A percentile compares a stretch with the other conserved stretches of the same genome.
phyloP scores from a whole-genome alignment of 148 eudicot genomes.

The Pharnaceum exiguum region DNA sequence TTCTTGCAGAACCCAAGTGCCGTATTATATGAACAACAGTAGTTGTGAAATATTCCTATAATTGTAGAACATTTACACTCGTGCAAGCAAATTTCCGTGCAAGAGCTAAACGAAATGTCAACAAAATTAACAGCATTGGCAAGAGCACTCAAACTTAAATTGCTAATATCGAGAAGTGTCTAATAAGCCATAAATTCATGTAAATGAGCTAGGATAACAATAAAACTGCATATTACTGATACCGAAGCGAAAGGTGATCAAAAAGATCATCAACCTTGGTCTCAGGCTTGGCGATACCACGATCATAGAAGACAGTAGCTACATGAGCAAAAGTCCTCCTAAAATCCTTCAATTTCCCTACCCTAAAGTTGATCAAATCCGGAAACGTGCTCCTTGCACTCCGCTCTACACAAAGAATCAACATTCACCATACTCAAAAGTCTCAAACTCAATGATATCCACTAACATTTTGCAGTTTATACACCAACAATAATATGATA shows the following conservation, averaged over 20 bases:
- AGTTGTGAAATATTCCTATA: no score
- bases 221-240: not conserved
- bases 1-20: no score
- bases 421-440: conserved; percentile 5
- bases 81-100: no score
- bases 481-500: no score
- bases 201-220: not conserved
- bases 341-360: conserved; percentile 72
- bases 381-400: conserved; percentile 99
- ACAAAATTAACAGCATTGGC: no score
- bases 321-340: conserved; percentile 83
- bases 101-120: no score
- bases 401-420: conserved; percentile 48
- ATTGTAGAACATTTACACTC: no score
- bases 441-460: conserved; percentile 7
- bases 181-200: no score
- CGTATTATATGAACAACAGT: no score
- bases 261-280: conserved; percentile 54
- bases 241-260: not conserved
- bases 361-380: conserved; percentile 64
- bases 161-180: no score
- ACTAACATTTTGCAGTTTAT: no score
- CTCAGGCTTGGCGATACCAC: conserved; percentile 86
- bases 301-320: conserved; percentile 92
- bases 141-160: no score